Evolutionary conservation across 768 basidiomycete genomes (phyloP).

Genomic region (Lepiota brunneoincarnata): DNA sequence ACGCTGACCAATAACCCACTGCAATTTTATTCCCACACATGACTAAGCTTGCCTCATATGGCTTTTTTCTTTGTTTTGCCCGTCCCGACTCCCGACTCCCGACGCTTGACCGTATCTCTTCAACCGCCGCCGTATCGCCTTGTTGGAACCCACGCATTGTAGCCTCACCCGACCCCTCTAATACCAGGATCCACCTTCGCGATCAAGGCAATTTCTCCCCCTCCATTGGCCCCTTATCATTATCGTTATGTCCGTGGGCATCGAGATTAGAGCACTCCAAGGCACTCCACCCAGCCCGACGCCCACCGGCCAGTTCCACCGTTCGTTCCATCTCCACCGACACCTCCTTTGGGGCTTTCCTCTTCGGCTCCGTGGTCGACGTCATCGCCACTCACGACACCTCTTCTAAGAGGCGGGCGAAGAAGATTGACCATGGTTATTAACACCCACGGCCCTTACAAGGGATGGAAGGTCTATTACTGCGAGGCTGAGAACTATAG

Average conservation of each 20-base stretch:
- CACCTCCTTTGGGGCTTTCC: constrained; percentile 25
- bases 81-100: neutral
- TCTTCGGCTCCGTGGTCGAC: constrained; percentile 25
- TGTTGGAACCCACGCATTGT: too few relatives aligned
- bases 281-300: constrained; percentile 22
- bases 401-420: too few relatives aligned
- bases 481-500: constrained; percentile 16
- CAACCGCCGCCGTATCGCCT: neutral
- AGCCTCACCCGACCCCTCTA: too few relatives aligned
- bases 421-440: too few relatives aligned
- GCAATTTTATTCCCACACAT: neutral
- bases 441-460: constrained; percentile 22
- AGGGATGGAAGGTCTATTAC: constrained; percentile 26
- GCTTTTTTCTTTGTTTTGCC: neutral
- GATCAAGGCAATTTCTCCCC: too few relatives aligned
- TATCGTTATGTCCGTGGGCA: too few relatives aligned
- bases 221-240: too few relatives aligned
- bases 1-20: constrained; percentile 10
- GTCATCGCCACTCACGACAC: constrained; percentile 39
- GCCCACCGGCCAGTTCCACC: constrained; percentile 23
- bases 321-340: constrained; percentile 20
- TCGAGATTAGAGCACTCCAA: neutral
- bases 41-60: constrained; percentile 2
- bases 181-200: too few relatives aligned
- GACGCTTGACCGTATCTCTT: neutral